Base-by-base conservation (phyloP, 768 basidiomycete genomes). In the Amanita thiersii region DNA sequence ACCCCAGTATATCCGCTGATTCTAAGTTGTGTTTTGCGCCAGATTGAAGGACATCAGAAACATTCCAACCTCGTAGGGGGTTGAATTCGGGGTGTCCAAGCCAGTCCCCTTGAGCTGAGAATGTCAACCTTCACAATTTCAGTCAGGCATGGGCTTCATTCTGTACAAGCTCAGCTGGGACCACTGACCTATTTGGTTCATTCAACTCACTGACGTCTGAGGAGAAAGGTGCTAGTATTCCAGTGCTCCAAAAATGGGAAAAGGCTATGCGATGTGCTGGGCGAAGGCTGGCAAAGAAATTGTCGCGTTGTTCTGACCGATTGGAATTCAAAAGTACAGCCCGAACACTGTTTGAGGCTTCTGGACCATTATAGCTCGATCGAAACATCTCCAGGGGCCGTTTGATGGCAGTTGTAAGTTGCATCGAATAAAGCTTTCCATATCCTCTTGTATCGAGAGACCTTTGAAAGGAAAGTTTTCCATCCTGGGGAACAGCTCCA, bases 51-150 rank as follows among this genome's bases (percentile, higher is more conserved):
- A 74, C 62, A n/a, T 59, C 48, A 18, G 65, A 54, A n/a, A 69
- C 37, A 48, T 73, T 64, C 73, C 73, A 78, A 14, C 69, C 68
- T 25, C 59, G 60, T 1, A 77, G 59, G 0, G 76, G 73, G 31
- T 66, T 70, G 3, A 65, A 59, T 23, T 53, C 57, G 25, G 65
- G 63, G 37, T 57, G 57, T 10, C 61, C 59, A 17, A 73, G 48
- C 73, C 73, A 77, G 38, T 59, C 52, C 9, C 75, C 72, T 37
- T 60, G 44, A 5, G 65, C 48, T 3, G 63, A 60, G 48, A 75
- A 77, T 35, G 73, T 62, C 24, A 70, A 60, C n/a, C 68, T 68
- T 9, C 18, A 32, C 45, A 1, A 21, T 31, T 28, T 19, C 14
- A 28, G 21, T 19, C 15, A 34, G 24, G 21, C 10, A 25, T 14